These are phyloP conservation scores for Fragosphaeria purpurea DNA, from an alignment of 2,329 filamentous ascomycete genomes.

Conservation along the genomic window DNA sequence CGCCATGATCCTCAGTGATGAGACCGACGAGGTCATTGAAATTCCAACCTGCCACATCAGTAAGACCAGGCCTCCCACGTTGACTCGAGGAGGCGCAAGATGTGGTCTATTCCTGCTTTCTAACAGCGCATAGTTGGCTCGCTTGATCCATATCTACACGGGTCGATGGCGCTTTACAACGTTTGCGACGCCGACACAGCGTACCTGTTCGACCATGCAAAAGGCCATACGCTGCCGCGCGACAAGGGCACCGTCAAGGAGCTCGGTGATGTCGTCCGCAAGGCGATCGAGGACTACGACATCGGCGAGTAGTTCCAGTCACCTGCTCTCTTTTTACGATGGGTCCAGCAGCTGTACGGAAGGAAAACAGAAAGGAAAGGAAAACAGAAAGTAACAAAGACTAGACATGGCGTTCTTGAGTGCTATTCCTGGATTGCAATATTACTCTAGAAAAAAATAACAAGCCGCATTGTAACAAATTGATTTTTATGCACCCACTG, in stretches of 20 bases:
- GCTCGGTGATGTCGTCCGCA: constrained; percentile 33
- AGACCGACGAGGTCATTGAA: constrained; percentile 38
- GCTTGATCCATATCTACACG: constrained; percentile 50
- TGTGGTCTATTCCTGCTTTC: not conserved
- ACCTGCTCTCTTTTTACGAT: too few relatives aligned
- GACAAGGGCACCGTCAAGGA: constrained; percentile 39
- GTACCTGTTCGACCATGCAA: constrained; percentile 54
- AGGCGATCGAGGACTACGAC: constrained; percentile 17
- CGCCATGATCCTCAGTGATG: constrained; percentile 37
- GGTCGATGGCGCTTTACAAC: constrained; percentile 51
- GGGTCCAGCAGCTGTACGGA: too few relatives aligned
- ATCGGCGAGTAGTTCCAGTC: constrained; percentile 6
- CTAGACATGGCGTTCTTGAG: too few relatives aligned
- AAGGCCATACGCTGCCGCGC: constrained; percentile 52
- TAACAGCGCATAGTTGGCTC: constrained; percentile 31
- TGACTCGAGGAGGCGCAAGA: too few relatives aligned
- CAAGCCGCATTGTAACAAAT: not conserved
- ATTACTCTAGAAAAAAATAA: not conserved
- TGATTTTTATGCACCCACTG: not conserved
- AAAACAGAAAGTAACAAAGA: too few relatives aligned
- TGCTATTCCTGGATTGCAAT: too few relatives aligned
- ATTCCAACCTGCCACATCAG: constrained; percentile 43
- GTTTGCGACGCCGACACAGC: constrained; percentile 51
- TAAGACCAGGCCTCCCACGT: constrained; percentile 16
- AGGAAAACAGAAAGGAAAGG: too few relatives aligned